Percentiles rank a stretch among this genome's conserved stretches.
phyloP scores from a whole-genome alignment of 2,329 filamentous ascomycete genomes.

The Ramularia collo-cygni region DNA sequence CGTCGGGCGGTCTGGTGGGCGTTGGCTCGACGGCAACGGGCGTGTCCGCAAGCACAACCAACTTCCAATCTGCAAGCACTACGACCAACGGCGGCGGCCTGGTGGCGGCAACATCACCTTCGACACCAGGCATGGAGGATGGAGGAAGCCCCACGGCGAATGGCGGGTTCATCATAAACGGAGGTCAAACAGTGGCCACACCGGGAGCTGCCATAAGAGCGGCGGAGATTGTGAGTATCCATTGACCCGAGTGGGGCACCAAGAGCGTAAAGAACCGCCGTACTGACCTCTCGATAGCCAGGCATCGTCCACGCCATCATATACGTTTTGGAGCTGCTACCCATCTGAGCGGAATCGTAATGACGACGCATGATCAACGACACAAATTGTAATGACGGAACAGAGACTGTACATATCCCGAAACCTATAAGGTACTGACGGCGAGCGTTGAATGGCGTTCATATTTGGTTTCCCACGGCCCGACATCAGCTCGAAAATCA shows the following conservation, averaged over 20 bases:
- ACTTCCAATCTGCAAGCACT: conserved; percentile 16
- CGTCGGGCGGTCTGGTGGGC: conserved; percentile 21
- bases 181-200: conserved; percentile 29
- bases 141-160: conserved; percentile 11
- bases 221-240: conserved; percentile 30
- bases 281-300: conserved; percentile 22
- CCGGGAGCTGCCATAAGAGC: conserved; percentile 23
- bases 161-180: conserved; percentile 27
- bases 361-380: neutral
- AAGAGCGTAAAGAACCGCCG: too few relatives aligned
- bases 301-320: conserved; percentile 20
- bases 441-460: neutral
- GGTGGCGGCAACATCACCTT: conserved; percentile 16
- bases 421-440: conserved; percentile 1
- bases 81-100: conserved; percentile 19
- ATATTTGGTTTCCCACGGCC: too few relatives aligned
- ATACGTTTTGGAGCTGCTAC: conserved; percentile 20
- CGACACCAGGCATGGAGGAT: conserved; percentile 9
- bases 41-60: conserved; percentile 18
- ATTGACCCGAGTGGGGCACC: too few relatives aligned
- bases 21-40: conserved; percentile 16
- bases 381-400: conserved; percentile 9
- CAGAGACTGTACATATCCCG: conserved; percentile 3
- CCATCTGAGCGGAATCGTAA: conserved; percentile 11
- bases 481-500: too few relatives aligned